Evolutionary conservation across 106 monocot genomes (phyloP).

Genomic region (Cymbidium sinense): DNA sequence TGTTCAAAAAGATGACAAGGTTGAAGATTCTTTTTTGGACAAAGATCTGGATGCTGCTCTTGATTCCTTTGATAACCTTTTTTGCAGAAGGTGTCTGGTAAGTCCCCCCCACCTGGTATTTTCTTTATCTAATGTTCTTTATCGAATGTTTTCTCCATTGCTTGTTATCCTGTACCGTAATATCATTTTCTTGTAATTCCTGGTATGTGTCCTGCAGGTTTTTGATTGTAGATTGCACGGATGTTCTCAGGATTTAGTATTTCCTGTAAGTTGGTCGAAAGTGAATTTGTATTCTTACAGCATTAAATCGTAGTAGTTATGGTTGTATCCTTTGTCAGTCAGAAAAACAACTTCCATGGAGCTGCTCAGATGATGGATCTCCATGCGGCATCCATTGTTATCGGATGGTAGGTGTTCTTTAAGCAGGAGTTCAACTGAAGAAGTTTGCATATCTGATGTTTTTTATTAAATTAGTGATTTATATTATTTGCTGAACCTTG

Average conservation of each 20-base stretch:
- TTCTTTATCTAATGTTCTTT: constrained; percentile 12
- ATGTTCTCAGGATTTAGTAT: constrained; percentile 97
- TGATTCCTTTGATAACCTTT: constrained; percentile 98
- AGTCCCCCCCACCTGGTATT: background rate
- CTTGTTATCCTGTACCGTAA: background rate
- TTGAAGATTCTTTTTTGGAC: constrained; percentile 46
- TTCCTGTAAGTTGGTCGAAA: constrained; percentile 70
- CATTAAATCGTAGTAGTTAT: background rate
- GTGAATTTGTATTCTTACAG: background rate
- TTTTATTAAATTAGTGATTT: background rate
- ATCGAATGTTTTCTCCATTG: background rate
- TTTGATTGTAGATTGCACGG: constrained; percentile 98
- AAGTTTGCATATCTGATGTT: background rate
- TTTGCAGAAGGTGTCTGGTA: constrained; percentile 88
- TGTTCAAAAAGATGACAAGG: constrained; percentile 22
- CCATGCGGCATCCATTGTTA: constrained; percentile 78
- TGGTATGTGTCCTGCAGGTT: constrained; percentile 39
- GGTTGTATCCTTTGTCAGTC: constrained; percentile 42
- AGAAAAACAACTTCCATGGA: constrained; percentile 80
- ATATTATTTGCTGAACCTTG: background rate
- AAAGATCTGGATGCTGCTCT: constrained; percentile 96
- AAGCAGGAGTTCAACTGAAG: background rate
- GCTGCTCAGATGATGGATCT: constrained; percentile 51
- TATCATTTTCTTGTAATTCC: constrained; percentile 3
- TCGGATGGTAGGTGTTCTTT: constrained; percentile 39